Evolutionary conservation across 352 stramenopile genomes (phyloP).

Genomic region (Phytopythium helicoides): DNA sequence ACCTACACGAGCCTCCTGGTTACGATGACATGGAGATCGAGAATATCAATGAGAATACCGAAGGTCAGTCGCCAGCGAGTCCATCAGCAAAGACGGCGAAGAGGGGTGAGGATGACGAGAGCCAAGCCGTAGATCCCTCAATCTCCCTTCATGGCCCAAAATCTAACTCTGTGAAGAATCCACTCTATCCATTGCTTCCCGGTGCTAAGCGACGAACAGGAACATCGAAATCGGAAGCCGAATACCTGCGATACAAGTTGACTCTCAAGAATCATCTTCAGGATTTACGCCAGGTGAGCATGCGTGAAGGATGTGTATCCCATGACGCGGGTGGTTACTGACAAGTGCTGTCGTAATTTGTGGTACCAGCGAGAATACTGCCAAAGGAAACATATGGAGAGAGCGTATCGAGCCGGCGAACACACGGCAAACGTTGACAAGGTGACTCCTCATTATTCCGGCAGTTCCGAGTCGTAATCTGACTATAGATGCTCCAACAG

Average conservation of each 20-base stretch:
- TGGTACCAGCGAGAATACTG: constrained; percentile 44
- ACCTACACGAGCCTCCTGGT: background rate
- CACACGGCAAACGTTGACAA: constrained; percentile 67
- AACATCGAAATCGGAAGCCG: constrained; percentile 36
- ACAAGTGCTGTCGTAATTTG: background rate
- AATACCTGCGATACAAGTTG: constrained; percentile 71
- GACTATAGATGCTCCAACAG: constrained; percentile 6
- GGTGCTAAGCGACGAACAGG: constrained; percentile 12
- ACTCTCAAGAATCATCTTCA: constrained; percentile 66
- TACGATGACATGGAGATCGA: too few species aligned
- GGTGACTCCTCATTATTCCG: constrained; percentile 7
- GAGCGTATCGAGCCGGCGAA: constrained; percentile 56
- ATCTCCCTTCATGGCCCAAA: too few species aligned
- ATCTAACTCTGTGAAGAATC: too few species aligned
- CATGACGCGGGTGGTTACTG: background rate
- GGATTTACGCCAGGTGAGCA: constrained; percentile 41
- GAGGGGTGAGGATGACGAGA: too few species aligned
- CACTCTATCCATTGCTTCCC: constrained; percentile 46
- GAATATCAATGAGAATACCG: background rate
- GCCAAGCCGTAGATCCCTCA: too few species aligned
- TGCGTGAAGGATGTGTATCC: background rate
- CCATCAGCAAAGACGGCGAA: too few species aligned
- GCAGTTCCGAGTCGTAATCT: background rate
- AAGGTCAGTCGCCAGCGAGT: background rate
- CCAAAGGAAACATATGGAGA: constrained; percentile 57